A percentile compares a stretch with the other conserved stretches of the same genome.
Evolutionary conservation across 371 early-diverging fungal species (phyloP).

Genomic region (Blakeslea trispora): DNA sequence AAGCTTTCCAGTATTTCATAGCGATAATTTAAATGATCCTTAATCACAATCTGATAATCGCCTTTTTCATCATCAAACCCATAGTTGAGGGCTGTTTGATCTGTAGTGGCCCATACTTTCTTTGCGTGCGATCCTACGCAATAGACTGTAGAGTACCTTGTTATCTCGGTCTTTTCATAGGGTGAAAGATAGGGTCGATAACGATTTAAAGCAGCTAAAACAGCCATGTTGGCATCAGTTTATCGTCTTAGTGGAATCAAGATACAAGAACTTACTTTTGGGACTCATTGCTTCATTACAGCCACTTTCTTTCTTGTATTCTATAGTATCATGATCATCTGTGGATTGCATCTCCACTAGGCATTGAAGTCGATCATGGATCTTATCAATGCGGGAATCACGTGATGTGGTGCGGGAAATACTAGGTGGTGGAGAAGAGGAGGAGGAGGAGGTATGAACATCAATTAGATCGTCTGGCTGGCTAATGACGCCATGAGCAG

Average conservation of each 20-base stretch:
- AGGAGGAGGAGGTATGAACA: too few species aligned
- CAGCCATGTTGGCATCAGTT: too few species aligned
- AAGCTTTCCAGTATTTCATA: slow-evolving; percentile 76
- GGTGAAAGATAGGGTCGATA: slow-evolving; percentile 64
- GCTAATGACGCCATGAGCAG: slow-evolving; percentile 33
- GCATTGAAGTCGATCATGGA: slow-evolving; percentile 29
- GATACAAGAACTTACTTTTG: slow-evolving; percentile 13
- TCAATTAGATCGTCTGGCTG: slow-evolving; percentile 18
- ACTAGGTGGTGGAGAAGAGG: background rate
- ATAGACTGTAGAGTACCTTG: slow-evolving; percentile 75
- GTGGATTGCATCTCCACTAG: slow-evolving; percentile 16
- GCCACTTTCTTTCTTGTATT: slow-evolving; percentile 17
- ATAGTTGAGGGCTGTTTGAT: slow-evolving; percentile 52
- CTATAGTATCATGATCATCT: background rate
- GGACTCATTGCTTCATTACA: slow-evolving; percentile 12
- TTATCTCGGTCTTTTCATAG: slow-evolving; percentile 81
- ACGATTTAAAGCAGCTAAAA: slow-evolving; percentile 46
- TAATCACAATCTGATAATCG: slow-evolving; percentile 67
- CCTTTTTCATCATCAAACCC: slow-evolving; percentile 84
- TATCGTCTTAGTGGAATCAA: too few species aligned
- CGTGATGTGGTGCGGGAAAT: slow-evolving; percentile 1
- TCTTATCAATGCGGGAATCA: slow-evolving; percentile 15
- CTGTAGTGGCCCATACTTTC: slow-evolving; percentile 50
- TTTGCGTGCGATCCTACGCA: slow-evolving; percentile 79
- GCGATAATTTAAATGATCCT: slow-evolving; percentile 77